Base-by-base conservation (phyloP, 2,329 filamentous ascomycete species). In the Fusarium equiseti region DNA sequence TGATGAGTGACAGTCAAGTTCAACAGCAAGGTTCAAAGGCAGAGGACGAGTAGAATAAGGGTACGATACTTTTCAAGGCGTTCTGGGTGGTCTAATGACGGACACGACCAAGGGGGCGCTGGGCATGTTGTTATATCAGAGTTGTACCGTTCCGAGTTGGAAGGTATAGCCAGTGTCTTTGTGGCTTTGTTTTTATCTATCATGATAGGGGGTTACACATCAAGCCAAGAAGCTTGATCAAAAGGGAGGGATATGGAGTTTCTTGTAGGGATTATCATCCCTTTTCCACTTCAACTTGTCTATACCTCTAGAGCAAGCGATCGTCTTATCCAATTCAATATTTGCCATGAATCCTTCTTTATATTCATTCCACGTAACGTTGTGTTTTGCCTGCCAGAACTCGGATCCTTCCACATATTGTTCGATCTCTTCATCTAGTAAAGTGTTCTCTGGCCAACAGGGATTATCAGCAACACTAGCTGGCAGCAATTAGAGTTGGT, bases 251-350 rank as follows among this genome's bases (percentile, higher is more conserved):
- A 66, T 45, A 55, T 55, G 69, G 69, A 70, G 69, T 71, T 71
- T 70, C 62, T 66, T 42, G 52, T 59, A 52, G 48, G 72, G 63
- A 52, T 29, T 44, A 53, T 70, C 16, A 42, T 46, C 50, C 60
- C 50, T 50, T 71, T 64, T 60, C 49, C 24, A 63, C 60, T 58
- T 70, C 35, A 61, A 45, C 60, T 72, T 63, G 59, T 65, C 62
- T 62, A 73, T 74, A 75, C 71, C 73, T 74, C 63, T 73, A 74
- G 72, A 75, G 70, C 72, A 73, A 72, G 72, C 72, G 64, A 63
- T 70, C 62, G 56, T 72, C 55, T 72, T 66, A 70, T 63, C 50
- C 49, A 63, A 72, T 64, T 58, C 51, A 60, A 62, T 51, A 63
- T 70, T 68, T 66, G 38, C 62, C 57, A 59, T 60, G 20, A 61